Base-by-base conservation (phyloP, 371 early-diverging fungal species). In the Rhizopus sp. region DNA sequence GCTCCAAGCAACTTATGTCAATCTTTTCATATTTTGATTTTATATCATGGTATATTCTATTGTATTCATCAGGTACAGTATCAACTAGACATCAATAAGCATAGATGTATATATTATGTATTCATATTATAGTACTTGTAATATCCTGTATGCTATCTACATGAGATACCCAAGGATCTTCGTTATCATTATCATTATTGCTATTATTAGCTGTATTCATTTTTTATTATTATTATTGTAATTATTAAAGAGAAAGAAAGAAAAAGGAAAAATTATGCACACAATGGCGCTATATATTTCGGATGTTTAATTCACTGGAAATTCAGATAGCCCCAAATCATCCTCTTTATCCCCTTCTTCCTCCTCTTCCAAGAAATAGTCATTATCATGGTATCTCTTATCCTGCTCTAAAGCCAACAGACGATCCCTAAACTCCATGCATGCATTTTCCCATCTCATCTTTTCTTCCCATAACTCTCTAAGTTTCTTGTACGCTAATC, bases 391-490 rank as follows among this genome's bases (percentile, higher is more conserved):
- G 29, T 46, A 46, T 29, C 30, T 46, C 10, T 56, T 52, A 10
- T 39, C 54, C 30, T 66, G 66, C 35, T 66, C 62, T n/a, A 62
- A 3, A 3, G 38, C 45, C n/a, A 75, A 42, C 5, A 71, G 32
- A 7, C 69, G 54, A 16, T 71, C 70, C 40, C 69, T 63, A 32
- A 78, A 51, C 23, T 72, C 77, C 53, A 72, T 57, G 40, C 73
- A 79, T 7, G 70, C 72, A 51, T 62, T 70, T 53, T 79, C 79
- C 76, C 79, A 76, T 16, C 72, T 64, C 53, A 62, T 63, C 38
- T 74, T 75, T 50, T 79, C 79, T 58, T 79, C 79, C 76, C 76
- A 79, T 44, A 85, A 59, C 48, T 83, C 85, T 34, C 83, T 71
- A 7, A 85, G 62, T 54, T 81, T 85, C 50, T 79, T 76, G 61